Conservation (phyloP, 192 early-diverging fungal species). For the Coemansia sp. region DNA sequence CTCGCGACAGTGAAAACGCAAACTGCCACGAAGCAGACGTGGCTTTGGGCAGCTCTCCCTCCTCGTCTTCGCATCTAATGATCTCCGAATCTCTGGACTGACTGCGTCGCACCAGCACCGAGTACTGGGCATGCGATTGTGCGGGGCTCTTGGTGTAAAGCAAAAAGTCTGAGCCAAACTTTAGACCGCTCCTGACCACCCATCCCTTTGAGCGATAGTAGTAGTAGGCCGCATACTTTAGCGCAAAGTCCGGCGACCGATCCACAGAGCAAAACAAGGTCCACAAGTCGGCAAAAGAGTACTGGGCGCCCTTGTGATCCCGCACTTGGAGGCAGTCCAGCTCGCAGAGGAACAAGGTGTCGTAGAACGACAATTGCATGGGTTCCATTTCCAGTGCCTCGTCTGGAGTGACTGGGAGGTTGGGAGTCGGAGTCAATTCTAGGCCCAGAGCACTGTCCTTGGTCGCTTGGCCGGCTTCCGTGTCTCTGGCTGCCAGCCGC, state of each 20-base stretch:
- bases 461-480: background rate
- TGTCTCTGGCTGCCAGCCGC: conserved; percentile 9
- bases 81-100: background rate
- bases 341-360: conserved; percentile 70
- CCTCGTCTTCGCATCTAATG: background rate
- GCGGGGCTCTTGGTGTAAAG: conserved; percentile 44
- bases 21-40: conserved; percentile 30
- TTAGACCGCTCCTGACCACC: conserved; percentile 78
- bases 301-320: conserved; percentile 6
- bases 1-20: conserved; percentile 31
- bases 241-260: conserved; percentile 53
- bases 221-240: conserved; percentile 76
- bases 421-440: background rate
- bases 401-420: conserved; percentile 4
- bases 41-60: background rate
- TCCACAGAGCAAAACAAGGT: background rate
- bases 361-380: conserved; percentile 67
- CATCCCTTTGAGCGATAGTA: conserved; percentile 79
- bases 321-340: conserved; percentile 56
- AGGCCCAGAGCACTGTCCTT: background rate
- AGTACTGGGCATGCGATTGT: conserved; percentile 38
- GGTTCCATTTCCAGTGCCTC: conserved; percentile 54
- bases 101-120: conserved; percentile 18
- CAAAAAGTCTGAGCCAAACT: conserved; percentile 78
- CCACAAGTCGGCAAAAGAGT: conserved; percentile 17